A percentile compares a stretch with the other conserved stretches of the same genome.
Conservation (phyloP, 768 basidiomycete species). For the Cubamyces sp. region DNA sequence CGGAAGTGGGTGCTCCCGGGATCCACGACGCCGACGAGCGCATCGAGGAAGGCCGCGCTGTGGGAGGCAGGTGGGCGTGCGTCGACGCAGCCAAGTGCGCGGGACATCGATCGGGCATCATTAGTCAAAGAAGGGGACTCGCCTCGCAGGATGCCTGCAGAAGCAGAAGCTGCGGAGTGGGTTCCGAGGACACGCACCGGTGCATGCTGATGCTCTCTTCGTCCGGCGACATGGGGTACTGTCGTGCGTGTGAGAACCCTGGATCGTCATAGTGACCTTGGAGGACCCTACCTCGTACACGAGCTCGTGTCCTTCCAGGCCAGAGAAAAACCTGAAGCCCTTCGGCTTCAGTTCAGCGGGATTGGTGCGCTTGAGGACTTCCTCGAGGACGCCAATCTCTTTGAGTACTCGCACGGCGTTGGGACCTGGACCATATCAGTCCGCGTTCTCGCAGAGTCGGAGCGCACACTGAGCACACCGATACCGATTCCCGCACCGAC, state of each 20-base stretch:
- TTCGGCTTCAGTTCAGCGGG: slow-evolving; percentile 36
- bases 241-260: background rate
- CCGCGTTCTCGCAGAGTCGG: too few relatives aligned
- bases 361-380: slow-evolving; percentile 44
- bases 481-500: slow-evolving; percentile 60
- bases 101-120: background rate
- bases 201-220: slow-evolving; percentile 51
- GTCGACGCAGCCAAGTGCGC: too few relatives aligned
- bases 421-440: slow-evolving; percentile 42
- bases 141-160: too few relatives aligned
- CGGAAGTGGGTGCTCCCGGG: slow-evolving; percentile 49
- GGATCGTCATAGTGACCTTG: background rate
- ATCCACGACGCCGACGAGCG: slow-evolving; percentile 48
- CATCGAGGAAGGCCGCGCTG: slow-evolving; percentile 56
- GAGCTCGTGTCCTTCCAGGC: slow-evolving; percentile 44
- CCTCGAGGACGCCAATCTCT: slow-evolving; percentile 48
- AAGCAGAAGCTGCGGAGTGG: background rate
- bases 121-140: background rate
- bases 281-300: slow-evolving; percentile 46
- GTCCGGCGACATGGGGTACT: slow-evolving; percentile 40
- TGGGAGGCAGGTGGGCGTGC: background rate
- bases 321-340: slow-evolving; percentile 48
- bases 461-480: slow-evolving; percentile 40
- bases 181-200: slow-evolving; percentile 36
- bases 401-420: slow-evolving; percentile 53